Conservation (phyloP, 1,284 basidiomycete species). For the Gastroboletus turbinatus region DNA sequence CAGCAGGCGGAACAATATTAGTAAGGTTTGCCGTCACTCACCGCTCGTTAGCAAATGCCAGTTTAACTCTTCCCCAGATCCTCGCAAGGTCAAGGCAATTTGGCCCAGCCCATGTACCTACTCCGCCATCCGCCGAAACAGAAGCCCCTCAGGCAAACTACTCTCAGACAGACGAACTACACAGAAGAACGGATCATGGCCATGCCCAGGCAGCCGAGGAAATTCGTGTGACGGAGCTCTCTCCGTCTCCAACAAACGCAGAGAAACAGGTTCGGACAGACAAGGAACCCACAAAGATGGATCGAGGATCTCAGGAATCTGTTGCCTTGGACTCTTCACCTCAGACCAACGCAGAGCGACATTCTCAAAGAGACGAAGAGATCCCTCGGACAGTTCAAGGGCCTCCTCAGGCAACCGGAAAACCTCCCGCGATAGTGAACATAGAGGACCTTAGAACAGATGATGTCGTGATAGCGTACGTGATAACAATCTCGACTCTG, state of each 20-base stretch:
- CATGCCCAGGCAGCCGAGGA: too few relatives aligned
- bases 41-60: background rate
- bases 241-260: background rate
- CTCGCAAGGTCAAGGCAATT: background rate
- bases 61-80: background rate
- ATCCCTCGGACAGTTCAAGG: background rate
- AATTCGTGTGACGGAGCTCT: too few relatives aligned
- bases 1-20: background rate
- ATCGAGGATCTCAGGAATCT: too few relatives aligned
- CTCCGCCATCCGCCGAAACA: too few relatives aligned
- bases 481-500: background rate
- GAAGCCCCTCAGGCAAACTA: too few relatives aligned
- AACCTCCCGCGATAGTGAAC: background rate
- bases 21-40: background rate
- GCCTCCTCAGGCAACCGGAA: background rate
- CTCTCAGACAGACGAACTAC: too few relatives aligned
- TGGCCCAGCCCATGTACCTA: too few relatives aligned
- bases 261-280: background rate
- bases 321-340: background rate
- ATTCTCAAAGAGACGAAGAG: background rate
- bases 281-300: too few relatives aligned
- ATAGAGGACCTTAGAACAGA: conserved; percentile 1
- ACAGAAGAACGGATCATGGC: too few relatives aligned
- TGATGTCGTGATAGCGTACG: conserved; percentile 25
- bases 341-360: background rate